phyloP scores from a whole-genome alignment of 2,329 filamentous ascomycete genomes.

The Phyllosticta citriasiana region DNA sequence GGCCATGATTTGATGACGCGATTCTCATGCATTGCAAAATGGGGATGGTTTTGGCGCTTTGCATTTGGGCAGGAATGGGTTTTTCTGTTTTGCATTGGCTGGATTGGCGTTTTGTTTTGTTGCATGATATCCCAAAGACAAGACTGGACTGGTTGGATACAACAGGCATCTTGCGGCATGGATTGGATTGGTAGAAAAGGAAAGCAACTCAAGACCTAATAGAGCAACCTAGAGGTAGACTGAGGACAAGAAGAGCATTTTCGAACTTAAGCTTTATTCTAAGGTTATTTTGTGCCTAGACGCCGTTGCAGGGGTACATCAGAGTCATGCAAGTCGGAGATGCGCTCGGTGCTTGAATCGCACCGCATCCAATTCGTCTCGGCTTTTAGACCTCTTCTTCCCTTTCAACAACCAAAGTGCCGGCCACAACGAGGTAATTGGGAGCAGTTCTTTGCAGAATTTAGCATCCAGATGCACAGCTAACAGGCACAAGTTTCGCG shows the following conservation, averaged over 20 bases:
- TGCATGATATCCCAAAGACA: neutral
- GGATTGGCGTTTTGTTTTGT: neutral
- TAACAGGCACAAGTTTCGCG: neutral
- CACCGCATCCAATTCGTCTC: neutral
- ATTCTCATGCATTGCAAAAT: neutral
- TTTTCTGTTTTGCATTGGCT: neutral
- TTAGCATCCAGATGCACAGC: neutral
- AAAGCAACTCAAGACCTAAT: neutral
- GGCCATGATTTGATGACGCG: constrained; percentile 8
- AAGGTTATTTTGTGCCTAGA: neutral
- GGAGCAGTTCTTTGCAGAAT: neutral
- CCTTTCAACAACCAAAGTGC: neutral
- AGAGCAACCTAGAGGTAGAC: neutral
- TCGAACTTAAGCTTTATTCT: neutral
- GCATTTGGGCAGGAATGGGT: neutral
- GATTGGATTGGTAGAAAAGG: neutral
- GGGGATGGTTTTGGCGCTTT: neutral
- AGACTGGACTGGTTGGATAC: neutral
- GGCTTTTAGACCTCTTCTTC: neutral
- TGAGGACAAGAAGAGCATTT: neutral
- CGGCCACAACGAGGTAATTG: neutral
- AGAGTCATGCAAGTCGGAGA: neutral
- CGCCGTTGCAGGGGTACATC: neutral
- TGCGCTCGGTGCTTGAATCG: neutral
- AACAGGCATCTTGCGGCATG: neutral